phyloP scores from a whole-genome alignment of 2,329 filamentous ascomycete species.

The Bipolaris bicolor region DNA sequence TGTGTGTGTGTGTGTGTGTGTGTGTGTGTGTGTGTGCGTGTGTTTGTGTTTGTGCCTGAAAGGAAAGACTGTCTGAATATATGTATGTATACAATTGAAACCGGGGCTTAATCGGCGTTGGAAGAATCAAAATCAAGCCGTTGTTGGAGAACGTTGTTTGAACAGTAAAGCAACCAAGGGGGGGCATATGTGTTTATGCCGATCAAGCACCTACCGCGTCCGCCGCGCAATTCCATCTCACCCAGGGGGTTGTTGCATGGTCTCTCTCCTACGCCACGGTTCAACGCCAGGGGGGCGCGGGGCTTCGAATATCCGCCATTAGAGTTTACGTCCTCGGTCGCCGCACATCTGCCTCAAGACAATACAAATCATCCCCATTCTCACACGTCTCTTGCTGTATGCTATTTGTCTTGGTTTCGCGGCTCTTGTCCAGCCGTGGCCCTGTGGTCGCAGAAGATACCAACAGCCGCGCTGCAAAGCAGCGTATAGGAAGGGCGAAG shows the following conservation, averaged over 20 bases:
- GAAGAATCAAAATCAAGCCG: conserved; percentile 12
- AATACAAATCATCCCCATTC: conserved; percentile 15
- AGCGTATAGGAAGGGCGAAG: conserved; percentile 7
- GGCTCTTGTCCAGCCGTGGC: conserved; percentile 16
- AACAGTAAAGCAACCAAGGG: conserved; percentile 25
- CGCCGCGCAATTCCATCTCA: conserved; percentile 27
- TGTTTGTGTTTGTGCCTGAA: neutral
- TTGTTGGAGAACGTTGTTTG: conserved; percentile 25
- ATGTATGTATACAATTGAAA: conserved; percentile 6
- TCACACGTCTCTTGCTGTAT: conserved; percentile 10
- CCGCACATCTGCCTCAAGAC: conserved; percentile 21
- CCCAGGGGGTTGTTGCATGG: conserved; percentile 26
- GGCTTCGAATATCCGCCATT: conserved; percentile 25
- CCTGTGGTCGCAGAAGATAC: conserved; percentile 7
- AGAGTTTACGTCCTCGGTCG: conserved; percentile 11
- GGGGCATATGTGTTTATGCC: conserved; percentile 29
- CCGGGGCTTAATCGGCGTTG: conserved; percentile 13
- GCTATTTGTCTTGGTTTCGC: conserved; percentile 10
- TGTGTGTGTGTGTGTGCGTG: neutral
- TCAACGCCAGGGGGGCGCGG: conserved; percentile 28
- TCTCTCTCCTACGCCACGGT: conserved; percentile 24
- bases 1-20: neutral
- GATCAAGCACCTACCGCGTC: conserved; percentile 23
- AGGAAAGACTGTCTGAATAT: conserved; percentile 15
- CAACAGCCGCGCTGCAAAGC: conserved; percentile 12